These are phyloP conservation scores for Pinguiococcus pyrenoidosus DNA, from an alignment of 108 stramenopile species.

Conservation along the genomic window DNA sequence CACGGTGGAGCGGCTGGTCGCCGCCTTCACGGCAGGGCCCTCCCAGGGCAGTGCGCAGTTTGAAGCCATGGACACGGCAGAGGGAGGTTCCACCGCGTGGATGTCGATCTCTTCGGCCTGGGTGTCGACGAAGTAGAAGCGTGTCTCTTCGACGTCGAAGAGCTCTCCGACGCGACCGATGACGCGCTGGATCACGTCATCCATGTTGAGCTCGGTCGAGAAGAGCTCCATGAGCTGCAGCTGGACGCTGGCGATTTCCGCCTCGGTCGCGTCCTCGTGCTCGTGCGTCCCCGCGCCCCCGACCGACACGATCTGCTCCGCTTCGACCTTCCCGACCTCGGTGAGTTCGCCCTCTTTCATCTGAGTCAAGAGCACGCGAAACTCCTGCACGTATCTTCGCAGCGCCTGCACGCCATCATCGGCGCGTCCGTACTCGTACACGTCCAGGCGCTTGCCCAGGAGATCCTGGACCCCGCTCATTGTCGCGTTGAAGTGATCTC, in stretches of 20 bases:
- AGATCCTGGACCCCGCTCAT: too few relatives aligned
- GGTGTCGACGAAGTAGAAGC: constrained; percentile 4
- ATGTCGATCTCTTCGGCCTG: not conserved
- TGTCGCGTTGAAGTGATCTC: not conserved
- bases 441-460: too few relatives aligned
- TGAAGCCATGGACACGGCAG: too few relatives aligned
- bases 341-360: too few relatives aligned
- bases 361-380: too few relatives aligned
- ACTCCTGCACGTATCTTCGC: too few relatives aligned
- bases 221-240: constrained; percentile 10
- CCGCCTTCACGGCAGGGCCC: not conserved
- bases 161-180: not conserved
- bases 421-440: too few relatives aligned
- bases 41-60: not conserved
- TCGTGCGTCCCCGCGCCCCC: not conserved
- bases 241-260: not conserved
- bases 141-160: not conserved
- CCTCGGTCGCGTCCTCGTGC: not conserved
- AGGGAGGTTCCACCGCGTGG: too few relatives aligned
- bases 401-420: too few relatives aligned
- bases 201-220: constrained; percentile 8
- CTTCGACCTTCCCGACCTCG: too few relatives aligned
- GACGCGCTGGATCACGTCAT: constrained; percentile 5
- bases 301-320: too few relatives aligned
- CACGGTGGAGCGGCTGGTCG: not conserved